Evolutionary conservation across 2,329 filamentous ascomycete species (phyloP).

Genomic region (Paecilomyces sp.): DNA sequence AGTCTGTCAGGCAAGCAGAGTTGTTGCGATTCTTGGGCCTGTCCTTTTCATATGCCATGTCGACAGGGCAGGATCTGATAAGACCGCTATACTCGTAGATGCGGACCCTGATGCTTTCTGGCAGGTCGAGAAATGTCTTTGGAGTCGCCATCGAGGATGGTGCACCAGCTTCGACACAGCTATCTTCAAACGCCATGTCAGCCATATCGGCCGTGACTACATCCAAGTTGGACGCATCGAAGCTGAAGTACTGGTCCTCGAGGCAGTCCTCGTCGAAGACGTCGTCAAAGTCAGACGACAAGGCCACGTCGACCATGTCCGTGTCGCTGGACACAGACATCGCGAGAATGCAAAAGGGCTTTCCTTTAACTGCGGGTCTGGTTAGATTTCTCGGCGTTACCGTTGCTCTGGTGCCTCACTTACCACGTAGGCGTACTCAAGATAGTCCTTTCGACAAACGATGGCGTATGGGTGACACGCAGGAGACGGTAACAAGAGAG

Average conservation of each 20-base stretch:
- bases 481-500: neutral
- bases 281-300: neutral
- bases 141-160: neutral
- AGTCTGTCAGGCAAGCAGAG: neutral
- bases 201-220: neutral
- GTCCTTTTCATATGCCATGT: constrained; percentile 8
- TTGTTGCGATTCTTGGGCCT: constrained; percentile 1
- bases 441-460: neutral
- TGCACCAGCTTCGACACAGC: neutral
- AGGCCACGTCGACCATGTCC: neutral
- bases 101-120: constrained; percentile 9
- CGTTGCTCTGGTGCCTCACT: neutral
- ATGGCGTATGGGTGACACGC: neutral
- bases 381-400: neutral
- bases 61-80: constrained; percentile 13
- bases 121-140: constrained; percentile 13
- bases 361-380: neutral
- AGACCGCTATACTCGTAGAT: constrained; percentile 16
- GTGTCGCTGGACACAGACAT: neutral
- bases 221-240: too few relatives aligned
- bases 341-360: neutral
- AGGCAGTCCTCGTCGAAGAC: neutral
- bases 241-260: neutral
- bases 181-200: neutral
- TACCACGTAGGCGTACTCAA: neutral